These are phyloP conservation scores for Euclidium syriacum DNA, from an alignment of 345 rosid genomes.

Conservation along the genomic window DNA sequence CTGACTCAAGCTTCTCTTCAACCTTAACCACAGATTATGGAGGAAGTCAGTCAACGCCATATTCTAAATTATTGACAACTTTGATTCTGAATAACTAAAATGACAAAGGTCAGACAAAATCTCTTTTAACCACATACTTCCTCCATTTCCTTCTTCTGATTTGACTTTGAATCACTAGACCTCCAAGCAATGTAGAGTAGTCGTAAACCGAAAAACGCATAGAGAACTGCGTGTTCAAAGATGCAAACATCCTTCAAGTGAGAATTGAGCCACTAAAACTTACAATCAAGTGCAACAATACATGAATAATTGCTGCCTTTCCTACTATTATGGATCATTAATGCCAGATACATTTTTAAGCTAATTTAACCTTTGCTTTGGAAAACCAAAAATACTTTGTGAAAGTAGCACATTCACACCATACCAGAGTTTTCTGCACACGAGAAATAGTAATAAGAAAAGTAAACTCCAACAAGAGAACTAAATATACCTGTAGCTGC, in stretches of 20 bases:
- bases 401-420: not conserved
- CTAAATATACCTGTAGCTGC: conserved; percentile 86
- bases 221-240: conserved; percentile 56
- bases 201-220: conserved; percentile 88
- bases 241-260: not conserved
- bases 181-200: conserved; percentile 98
- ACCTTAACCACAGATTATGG: conserved; percentile 43
- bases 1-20: conserved; percentile 93
- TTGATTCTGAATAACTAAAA: not conserved
- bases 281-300: not conserved
- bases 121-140: conserved; percentile 49
- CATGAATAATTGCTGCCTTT: not conserved
- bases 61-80: not conserved
- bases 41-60: not conserved
- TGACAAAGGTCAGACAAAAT: not conserved
- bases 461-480: not conserved
- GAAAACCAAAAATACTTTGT: not conserved
- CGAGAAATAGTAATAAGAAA: not conserved
- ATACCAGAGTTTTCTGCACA: not conserved
- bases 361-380: not conserved
- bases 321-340: not conserved
- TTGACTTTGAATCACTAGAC: conserved; percentile 75
- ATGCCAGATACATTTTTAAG: not conserved
- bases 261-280: conserved; percentile 5
- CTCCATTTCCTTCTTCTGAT: conserved; percentile 96